phyloP scores from a whole-genome alignment of 1,284 basidiomycete genomes.

The Pyrrhoderma noxium region DNA sequence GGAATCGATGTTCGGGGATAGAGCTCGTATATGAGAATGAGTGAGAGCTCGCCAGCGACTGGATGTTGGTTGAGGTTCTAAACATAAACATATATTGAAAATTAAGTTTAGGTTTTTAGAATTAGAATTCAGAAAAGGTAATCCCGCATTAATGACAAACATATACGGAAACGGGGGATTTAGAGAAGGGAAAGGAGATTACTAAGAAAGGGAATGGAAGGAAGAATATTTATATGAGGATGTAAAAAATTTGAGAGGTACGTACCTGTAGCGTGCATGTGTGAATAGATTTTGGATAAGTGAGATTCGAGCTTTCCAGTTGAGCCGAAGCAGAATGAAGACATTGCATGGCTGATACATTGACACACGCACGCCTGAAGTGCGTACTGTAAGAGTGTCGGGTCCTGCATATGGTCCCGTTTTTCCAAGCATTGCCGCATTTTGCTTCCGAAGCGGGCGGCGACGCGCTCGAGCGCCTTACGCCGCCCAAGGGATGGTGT shows the following conservation, averaged over 20 bases:
- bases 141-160: too few relatives aligned
- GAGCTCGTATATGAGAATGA: constrained; percentile 54
- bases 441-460: constrained; percentile 50
- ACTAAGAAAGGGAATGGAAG: too few relatives aligned
- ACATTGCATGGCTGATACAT: constrained; percentile 56
- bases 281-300: constrained; percentile 55
- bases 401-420: constrained; percentile 64
- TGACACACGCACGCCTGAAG: constrained; percentile 60
- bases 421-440: constrained; percentile 50
- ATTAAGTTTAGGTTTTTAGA: background rate
- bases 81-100: background rate
- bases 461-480: constrained; percentile 50
- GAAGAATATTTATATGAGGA: too few relatives aligned
- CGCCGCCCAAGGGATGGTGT: constrained; percentile 20
- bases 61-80: constrained; percentile 68
- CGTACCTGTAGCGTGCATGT: constrained; percentile 56
- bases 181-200: too few relatives aligned
- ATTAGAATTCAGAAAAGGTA: background rate
- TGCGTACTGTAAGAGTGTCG: constrained; percentile 65
- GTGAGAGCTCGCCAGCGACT: constrained; percentile 67
- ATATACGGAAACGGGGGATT: too few relatives aligned
- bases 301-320: constrained; percentile 60
- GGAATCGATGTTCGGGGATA: constrained; percentile 59
- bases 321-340: constrained; percentile 65
- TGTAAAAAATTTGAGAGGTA: too few relatives aligned